phyloP scores from a whole-genome alignment of 2,329 filamentous ascomycete species.

The Beauveria sp. region DNA sequence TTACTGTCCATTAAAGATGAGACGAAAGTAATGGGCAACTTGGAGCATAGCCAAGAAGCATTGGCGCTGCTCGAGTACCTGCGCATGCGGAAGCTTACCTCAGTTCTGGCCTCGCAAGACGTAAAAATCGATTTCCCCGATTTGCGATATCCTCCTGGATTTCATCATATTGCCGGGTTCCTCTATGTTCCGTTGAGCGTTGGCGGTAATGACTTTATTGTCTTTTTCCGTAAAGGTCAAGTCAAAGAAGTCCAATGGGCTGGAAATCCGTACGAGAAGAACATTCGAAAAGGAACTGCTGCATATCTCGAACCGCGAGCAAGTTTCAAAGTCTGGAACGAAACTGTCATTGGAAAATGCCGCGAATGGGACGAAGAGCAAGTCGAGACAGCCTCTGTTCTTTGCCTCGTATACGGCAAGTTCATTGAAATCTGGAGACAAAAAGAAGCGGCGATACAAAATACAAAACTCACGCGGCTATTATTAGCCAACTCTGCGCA shows the following conservation, averaged over 20 bases:
- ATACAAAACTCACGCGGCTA: conserved; percentile 69
- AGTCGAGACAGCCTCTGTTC: conserved; percentile 77
- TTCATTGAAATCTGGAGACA: conserved; percentile 93
- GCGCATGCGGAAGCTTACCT: conserved; percentile 64
- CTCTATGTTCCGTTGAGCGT: conserved; percentile 74
- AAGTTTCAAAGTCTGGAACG: conserved; percentile 74
- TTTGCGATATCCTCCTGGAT: conserved; percentile 69
- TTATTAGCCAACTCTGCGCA: conserved; percentile 84
- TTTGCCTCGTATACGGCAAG: conserved; percentile 77
- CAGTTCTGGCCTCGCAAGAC: conserved; percentile 72
- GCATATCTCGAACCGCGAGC: conserved; percentile 70
- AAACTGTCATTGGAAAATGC: conserved; percentile 73
- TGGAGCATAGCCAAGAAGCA: conserved; percentile 73
- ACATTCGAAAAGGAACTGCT: conserved; percentile 61
- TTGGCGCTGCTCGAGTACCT: conserved; percentile 80
- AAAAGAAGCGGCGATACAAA: conserved; percentile 78
- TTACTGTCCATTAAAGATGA: conserved; percentile 80
- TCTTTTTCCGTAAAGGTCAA: conserved; percentile 78
- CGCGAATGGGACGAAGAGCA: conserved; percentile 87
- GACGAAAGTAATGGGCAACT: conserved; percentile 72
- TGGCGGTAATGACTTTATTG: conserved; percentile 76
- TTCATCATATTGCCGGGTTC: conserved; percentile 68
- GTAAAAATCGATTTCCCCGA: conserved; percentile 72
- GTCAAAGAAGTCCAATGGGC: conserved; percentile 75
- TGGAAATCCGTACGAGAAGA: conserved; percentile 78